Percentiles rank a stretch among this genome's conserved stretches.
Conservation (phyloP, 305 asterid species). For the Fraxinus platypoda region DNA sequence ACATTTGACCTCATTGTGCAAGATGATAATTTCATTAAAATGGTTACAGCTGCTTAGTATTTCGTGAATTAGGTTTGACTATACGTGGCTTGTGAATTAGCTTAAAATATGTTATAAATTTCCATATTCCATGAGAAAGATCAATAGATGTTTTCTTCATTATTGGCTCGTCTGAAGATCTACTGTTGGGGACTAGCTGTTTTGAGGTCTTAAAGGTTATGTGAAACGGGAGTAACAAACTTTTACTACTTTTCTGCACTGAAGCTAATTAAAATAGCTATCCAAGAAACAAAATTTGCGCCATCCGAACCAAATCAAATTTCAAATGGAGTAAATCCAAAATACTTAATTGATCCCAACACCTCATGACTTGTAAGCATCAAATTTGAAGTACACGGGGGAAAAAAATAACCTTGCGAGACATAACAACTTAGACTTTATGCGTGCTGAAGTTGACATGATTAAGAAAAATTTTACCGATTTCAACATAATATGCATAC, state of each 20-base stretch:
- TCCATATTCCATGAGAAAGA: not conserved
- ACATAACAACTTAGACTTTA: too few relatives aligned
- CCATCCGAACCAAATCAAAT: not conserved
- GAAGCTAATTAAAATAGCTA: too few relatives aligned
- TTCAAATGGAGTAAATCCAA: not conserved
- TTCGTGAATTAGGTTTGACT: not conserved
- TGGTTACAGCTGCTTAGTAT: not conserved
- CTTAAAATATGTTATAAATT: not conserved
- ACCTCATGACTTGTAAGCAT: not conserved
- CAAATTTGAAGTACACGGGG: not conserved
- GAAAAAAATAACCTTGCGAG: not conserved
- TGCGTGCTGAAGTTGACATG: too few relatives aligned
- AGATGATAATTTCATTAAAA: not conserved
- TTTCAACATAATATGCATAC: not conserved
- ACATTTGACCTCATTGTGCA: not conserved
- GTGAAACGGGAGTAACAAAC: not conserved
- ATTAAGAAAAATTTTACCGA: not conserved
- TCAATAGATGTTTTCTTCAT: not conserved
- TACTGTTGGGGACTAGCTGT: not conserved
- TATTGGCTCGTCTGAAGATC: not conserved
- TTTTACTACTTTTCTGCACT: too few relatives aligned
- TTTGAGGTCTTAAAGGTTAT: not conserved
- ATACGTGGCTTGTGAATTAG: not conserved
- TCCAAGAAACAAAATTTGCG: not conserved
- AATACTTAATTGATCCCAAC: not conserved